A percentile compares a stretch with the other conserved stretches of the same genome.
Evolutionary conservation across 768 basidiomycete genomes (phyloP).

Genomic region (Pleurotus platypus): DNA sequence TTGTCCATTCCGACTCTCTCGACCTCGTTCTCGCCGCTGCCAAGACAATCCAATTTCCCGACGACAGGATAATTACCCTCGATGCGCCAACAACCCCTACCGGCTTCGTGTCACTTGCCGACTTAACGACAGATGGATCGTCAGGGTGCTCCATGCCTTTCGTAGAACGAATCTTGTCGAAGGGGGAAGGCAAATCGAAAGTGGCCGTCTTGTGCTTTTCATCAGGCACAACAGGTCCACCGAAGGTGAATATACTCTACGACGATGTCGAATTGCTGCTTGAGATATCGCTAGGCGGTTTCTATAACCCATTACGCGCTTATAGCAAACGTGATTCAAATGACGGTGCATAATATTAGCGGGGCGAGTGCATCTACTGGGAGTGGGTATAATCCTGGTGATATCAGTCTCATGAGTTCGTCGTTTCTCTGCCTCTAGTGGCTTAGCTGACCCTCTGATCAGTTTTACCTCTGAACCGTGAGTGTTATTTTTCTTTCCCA

Average conservation of each 20-base stretch:
- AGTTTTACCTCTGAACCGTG: slow-evolving; percentile 41
- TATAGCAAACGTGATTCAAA: slow-evolving; percentile 54
- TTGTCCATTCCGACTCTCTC: slow-evolving; percentile 38
- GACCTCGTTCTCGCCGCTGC: slow-evolving; percentile 34
- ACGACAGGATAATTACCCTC: slow-evolving; percentile 36
- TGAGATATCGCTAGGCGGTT: slow-evolving; percentile 33
- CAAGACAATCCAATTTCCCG: slow-evolving; percentile 27
- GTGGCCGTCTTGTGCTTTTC: slow-evolving; percentile 63
- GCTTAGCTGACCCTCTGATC: slow-evolving; percentile 11
- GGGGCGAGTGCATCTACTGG: slow-evolving; percentile 22
- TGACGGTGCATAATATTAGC: slow-evolving; percentile 37
- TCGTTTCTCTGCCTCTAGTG: slow-evolving; percentile 5
- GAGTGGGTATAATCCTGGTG: slow-evolving; percentile 43
- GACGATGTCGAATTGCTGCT: no score
- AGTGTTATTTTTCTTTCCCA: slow-evolving; percentile 29
- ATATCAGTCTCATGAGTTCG: slow-evolving; percentile 38
- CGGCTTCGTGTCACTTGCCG: slow-evolving; percentile 17
- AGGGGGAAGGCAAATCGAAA: slow-evolving; percentile 56
- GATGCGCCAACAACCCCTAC: slow-evolving; percentile 16
- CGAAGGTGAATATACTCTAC: slow-evolving; percentile 38
- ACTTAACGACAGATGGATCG: slow-evolving; percentile 23
- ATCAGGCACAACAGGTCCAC: slow-evolving; percentile 66
- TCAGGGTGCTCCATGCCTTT: slow-evolving; percentile 22
- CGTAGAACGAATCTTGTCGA: slow-evolving; percentile 36
- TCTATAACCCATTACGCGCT: slow-evolving; percentile 50